phyloP scores from a whole-genome alignment of 1,284 basidiomycete genomes.

The Waitea zeae region DNA sequence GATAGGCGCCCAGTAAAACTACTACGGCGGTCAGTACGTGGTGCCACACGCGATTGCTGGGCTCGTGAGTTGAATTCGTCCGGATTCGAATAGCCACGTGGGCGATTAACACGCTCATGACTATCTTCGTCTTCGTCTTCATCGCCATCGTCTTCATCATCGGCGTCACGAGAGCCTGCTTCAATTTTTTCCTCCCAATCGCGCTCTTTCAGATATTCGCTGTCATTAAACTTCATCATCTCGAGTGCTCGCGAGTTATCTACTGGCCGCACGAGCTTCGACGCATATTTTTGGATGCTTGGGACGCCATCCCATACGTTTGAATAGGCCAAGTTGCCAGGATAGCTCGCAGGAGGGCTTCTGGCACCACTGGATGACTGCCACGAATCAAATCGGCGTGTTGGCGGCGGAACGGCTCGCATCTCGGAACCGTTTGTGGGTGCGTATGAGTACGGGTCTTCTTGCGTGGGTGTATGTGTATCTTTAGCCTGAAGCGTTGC shows the following conservation, averaged over 20 bases:
- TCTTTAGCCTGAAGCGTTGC: conserved; percentile 38
- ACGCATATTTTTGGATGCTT: conserved; percentile 62
- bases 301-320: conserved; percentile 78
- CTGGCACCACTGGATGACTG: too few relatives aligned
- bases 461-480: conserved; percentile 27
- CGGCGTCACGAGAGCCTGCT: conserved; percentile 60
- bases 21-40: too few relatives aligned
- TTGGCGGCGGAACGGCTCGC: background rate
- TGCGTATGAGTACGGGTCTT: conserved; percentile 19
- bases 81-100: background rate
- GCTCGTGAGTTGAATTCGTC: too few relatives aligned
- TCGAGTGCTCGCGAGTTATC: conserved; percentile 22
- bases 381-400: background rate
- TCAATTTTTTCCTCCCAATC: conserved; percentile 39
- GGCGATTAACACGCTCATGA: conserved; percentile 5
- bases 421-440: background rate
- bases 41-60: too few relatives aligned
- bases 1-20: too few relatives aligned
- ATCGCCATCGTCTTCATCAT: conserved; percentile 70
- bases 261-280: conserved; percentile 33
- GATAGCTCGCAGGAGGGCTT: conserved; percentile 25
- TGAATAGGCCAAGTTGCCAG: conserved; percentile 38
- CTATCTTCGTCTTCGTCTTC: conserved; percentile 16
- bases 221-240: too few relatives aligned
- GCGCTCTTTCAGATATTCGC: too few relatives aligned